phyloP scores from a whole-genome alignment of 2,329 filamentous ascomycete species.

The Lasiodiplodia sp. region DNA sequence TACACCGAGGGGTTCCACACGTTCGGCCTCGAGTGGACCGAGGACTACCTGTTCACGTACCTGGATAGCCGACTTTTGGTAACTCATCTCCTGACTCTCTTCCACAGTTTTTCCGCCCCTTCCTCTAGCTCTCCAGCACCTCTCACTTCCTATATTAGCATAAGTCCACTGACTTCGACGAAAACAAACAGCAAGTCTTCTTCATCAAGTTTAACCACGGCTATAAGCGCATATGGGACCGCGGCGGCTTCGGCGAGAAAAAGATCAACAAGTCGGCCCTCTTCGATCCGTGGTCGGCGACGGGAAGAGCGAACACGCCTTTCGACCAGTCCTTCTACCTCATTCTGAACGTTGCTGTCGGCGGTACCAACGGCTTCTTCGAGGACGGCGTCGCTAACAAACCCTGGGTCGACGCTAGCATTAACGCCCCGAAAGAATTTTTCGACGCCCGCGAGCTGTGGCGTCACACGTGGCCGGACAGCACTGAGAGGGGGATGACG shows the following conservation, averaged over 20 bases:
- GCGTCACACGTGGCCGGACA: constrained; percentile 30
- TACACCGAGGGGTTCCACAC: constrained; percentile 57
- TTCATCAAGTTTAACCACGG: constrained; percentile 29
- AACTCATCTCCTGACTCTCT: neutral
- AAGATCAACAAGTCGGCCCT: constrained; percentile 46
- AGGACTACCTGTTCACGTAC: constrained; percentile 62
- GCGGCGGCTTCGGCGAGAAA: constrained; percentile 45
- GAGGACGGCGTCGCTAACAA: constrained; percentile 28
- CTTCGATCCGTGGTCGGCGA: constrained; percentile 47
- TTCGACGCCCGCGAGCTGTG: constrained; percentile 23
- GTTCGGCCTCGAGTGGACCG: constrained; percentile 62
- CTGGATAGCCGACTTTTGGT: constrained; percentile 53
- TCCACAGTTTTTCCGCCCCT: neutral
- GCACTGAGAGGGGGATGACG: constrained; percentile 33
- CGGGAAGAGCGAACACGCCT: constrained; percentile 44
- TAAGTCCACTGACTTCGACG: neutral
- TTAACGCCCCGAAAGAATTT: constrained; percentile 23
- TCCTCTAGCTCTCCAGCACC: neutral
- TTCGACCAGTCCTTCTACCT: constrained; percentile 53
- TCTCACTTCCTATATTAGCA: no score
- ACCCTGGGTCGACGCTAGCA: constrained; percentile 26
- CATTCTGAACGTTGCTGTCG: constrained; percentile 38
- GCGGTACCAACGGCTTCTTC: constrained; percentile 28
- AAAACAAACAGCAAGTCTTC: constrained; percentile 29
- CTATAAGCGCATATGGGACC: constrained; percentile 47